A percentile compares a stretch with the other conserved stretches of the same genome.
Evolutionary conservation across 1,284 basidiomycete genomes (phyloP).

Genomic region (Fomitopsis palustris): DNA sequence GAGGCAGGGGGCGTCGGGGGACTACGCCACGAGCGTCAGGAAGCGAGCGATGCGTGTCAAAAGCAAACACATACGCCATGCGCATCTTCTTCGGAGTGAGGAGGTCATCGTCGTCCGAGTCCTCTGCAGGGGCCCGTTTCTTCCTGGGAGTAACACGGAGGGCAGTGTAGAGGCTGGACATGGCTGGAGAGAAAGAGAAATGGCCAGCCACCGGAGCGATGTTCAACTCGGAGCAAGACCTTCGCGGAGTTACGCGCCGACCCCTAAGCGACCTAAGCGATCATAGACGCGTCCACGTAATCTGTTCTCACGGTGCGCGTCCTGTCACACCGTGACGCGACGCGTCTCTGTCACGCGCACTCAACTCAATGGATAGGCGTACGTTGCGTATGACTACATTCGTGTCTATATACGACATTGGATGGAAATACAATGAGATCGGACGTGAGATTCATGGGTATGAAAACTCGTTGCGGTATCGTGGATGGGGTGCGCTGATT

Average conservation of each 20-base stretch:
- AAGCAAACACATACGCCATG: conserved; percentile 40
- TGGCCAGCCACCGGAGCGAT: not conserved
- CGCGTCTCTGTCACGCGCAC: conserved; percentile 1
- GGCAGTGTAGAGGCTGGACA: conserved; percentile 61
- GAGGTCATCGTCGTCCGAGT: conserved; percentile 41
- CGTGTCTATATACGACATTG: not conserved
- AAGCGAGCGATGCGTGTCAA: not conserved
- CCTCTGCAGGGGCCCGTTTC: conserved; percentile 49
- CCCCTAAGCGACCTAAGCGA: conserved; percentile 12
- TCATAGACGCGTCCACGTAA: conserved; percentile 15
- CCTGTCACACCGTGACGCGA: conserved; percentile 3
- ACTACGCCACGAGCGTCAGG: conserved; percentile 28
- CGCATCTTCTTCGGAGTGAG: conserved; percentile 68
- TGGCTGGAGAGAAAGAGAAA: conserved; percentile 25
- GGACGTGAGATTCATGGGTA: not conserved
- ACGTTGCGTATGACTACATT: not conserved
- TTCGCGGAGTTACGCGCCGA: conserved; percentile 10
- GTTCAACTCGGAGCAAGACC: not conserved
- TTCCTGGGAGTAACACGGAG: conserved; percentile 64
- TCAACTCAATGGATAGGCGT: not conserved
- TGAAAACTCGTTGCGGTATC: not conserved
- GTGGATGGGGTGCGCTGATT: not conserved
- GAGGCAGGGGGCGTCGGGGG: conserved; percentile 56
- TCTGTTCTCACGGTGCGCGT: conserved; percentile 17
- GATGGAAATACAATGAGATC: not conserved